Conservation (phyloP, 352 stramenopile genomes). For the Detonula confervacea region DNA sequence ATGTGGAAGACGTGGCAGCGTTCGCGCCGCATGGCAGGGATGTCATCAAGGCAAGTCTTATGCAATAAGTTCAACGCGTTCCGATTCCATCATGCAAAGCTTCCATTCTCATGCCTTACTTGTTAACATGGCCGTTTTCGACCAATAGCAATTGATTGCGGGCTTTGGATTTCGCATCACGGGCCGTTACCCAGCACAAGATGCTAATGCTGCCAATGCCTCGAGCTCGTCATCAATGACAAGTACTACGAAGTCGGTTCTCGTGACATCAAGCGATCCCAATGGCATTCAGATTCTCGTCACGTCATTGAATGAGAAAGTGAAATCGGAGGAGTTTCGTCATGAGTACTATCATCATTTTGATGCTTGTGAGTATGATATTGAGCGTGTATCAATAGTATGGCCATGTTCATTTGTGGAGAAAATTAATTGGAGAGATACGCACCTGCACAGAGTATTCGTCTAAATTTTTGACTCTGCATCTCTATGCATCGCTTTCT, state of each 20-base stretch:
- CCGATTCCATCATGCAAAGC: not conserved
- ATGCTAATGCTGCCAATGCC: not conserved
- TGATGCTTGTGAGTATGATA: conserved; percentile 31
- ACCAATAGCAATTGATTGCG: conserved; percentile 60
- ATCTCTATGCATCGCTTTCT: too few relatives aligned
- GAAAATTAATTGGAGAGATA: too few relatives aligned
- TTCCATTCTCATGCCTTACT: not conserved
- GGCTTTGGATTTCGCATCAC: conserved; percentile 80
- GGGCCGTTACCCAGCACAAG: conserved; percentile 53
- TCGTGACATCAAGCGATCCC: conserved; percentile 73
- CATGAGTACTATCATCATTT: conserved; percentile 63
- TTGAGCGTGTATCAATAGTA: too few relatives aligned
- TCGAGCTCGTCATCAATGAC: not conserved
- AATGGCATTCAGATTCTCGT: conserved; percentile 76
- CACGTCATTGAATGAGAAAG: conserved; percentile 37
- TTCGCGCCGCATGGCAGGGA: conserved; percentile 51
- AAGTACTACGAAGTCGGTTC: conserved; percentile 55
- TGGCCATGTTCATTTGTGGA: conserved; percentile 15
- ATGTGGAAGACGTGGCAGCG: not conserved
- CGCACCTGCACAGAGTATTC: too few relatives aligned
- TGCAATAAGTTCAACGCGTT: not conserved
- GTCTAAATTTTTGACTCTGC: too few relatives aligned
- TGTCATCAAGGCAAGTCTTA: conserved; percentile 63
- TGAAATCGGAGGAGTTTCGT: not conserved
- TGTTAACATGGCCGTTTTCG: not conserved